Percentiles rank a stretch among this genome's conserved stretches.
Evolutionary conservation across 495 filamentous ascomycete genomes (phyloP).

Genomic region (Aspergillus cavernicola): DNA sequence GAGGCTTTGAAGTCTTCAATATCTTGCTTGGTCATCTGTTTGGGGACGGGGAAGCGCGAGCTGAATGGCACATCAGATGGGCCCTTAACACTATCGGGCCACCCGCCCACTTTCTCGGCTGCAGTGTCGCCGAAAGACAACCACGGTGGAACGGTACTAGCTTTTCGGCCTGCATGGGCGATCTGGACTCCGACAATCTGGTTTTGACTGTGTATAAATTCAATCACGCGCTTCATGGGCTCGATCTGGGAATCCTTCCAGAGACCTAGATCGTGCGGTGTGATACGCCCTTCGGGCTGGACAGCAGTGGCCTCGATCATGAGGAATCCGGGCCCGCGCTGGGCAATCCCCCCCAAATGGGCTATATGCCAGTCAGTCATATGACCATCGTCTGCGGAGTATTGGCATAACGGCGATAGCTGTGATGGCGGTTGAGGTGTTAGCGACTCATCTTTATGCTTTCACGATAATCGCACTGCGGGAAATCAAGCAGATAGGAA

Average conservation of each 20-base stretch:
- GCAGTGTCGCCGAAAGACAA: conserved; percentile 37
- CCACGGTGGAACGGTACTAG: conserved; percentile 68
- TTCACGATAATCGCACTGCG: not conserved
- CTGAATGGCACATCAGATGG: conserved; percentile 55
- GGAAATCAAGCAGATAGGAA: not conserved
- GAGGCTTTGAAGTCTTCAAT: conserved; percentile 53
- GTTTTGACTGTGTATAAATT: conserved; percentile 69
- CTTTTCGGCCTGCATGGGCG: conserved; percentile 76
- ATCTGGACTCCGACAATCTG: conserved; percentile 73
- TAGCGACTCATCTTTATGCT: conserved; percentile 6
- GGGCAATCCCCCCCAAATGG: conserved; percentile 55
- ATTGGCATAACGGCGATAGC: conserved; percentile 65
- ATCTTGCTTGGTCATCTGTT: conserved; percentile 13
- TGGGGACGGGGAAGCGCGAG: conserved; percentile 36
- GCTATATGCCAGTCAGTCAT: conserved; percentile 61
- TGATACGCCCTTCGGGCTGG: conserved; percentile 69
- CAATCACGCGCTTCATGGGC: conserved; percentile 55
- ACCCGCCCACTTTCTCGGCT: conserved; percentile 16
- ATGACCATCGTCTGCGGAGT: conserved; percentile 61
- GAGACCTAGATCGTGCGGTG: conserved; percentile 65
- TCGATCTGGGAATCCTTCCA: conserved; percentile 74
- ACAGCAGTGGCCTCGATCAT: conserved; percentile 78
- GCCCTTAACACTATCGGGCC: conserved; percentile 50
- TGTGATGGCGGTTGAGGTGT: conserved; percentile 8
- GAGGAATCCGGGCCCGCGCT: conserved; percentile 63